Conservation (phyloP, 2,329 filamentous ascomycete genomes). For the Samsoniella hepiali region DNA sequence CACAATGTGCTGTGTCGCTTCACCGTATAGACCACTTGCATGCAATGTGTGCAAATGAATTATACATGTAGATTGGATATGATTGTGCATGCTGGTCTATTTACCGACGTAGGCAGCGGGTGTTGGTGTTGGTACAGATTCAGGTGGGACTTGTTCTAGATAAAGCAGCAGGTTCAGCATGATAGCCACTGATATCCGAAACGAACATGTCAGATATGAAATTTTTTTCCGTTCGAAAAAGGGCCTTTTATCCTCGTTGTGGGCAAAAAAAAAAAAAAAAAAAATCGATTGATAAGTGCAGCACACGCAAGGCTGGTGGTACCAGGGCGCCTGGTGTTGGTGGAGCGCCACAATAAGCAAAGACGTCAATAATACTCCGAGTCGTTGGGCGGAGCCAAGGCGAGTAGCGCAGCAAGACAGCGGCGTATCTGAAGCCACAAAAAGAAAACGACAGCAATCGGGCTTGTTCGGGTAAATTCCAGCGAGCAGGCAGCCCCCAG, state of each 20-base stretch:
- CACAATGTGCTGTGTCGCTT: background rate
- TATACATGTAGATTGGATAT: background rate
- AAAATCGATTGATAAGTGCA: constrained; percentile 5
- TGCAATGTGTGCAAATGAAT: background rate
- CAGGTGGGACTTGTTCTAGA: background rate
- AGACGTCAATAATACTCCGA: constrained; percentile 13
- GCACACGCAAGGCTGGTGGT: background rate
- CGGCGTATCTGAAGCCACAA: background rate
- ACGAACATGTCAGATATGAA: background rate
- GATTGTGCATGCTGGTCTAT: background rate
- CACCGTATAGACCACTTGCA: too few relatives aligned
- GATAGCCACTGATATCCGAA: constrained; percentile 1
- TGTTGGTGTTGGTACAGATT: background rate
- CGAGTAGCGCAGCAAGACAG: background rate
- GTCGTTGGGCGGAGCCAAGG: background rate
- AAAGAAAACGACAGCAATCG: background rate
- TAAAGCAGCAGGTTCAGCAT: background rate
- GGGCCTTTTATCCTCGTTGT: background rate
- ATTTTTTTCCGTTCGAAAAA: background rate
- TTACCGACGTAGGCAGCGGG: background rate
- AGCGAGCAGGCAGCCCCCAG: background rate
- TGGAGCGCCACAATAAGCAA: constrained; percentile 4
- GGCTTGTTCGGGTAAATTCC: constrained; percentile 11
- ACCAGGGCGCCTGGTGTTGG: background rate
- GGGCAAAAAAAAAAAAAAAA: too few relatives aligned